A percentile compares a stretch with the other conserved stretches of the same genome.
phyloP scores from a whole-genome alignment of 2,329 filamentous ascomycete genomes.

The Didymella sp. region DNA sequence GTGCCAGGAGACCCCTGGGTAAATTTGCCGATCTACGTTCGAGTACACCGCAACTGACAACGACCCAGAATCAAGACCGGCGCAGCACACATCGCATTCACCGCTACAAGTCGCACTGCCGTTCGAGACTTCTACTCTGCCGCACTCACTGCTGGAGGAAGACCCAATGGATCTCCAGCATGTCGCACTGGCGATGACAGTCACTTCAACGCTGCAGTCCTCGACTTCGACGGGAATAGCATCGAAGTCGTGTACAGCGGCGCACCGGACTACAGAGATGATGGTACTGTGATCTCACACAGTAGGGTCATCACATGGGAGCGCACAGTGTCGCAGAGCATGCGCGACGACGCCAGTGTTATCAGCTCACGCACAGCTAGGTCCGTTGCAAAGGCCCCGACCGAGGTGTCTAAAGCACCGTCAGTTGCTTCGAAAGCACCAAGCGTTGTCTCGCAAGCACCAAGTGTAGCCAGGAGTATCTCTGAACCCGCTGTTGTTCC shows the following conservation, averaged over 20 bases:
- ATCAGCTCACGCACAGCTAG: slow-evolving; percentile 37
- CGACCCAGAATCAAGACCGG: slow-evolving; percentile 55
- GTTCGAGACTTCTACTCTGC: slow-evolving; percentile 76
- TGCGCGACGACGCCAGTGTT: slow-evolving; percentile 43
- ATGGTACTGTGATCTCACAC: slow-evolving; percentile 51
- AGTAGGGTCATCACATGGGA: slow-evolving; percentile 55
- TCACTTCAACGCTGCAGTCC: slow-evolving; percentile 69
- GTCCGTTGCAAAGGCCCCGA: slow-evolving; percentile 35
- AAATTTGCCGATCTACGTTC: slow-evolving; percentile 35
- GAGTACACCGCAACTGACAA: slow-evolving; percentile 32
- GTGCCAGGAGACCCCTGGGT: slow-evolving; percentile 67
- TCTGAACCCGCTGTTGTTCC: slow-evolving; percentile 43
- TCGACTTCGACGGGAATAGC: slow-evolving; percentile 83
- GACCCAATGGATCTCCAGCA: slow-evolving; percentile 64
- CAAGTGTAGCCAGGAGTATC: slow-evolving; percentile 40
- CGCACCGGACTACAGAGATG: slow-evolving; percentile 48
- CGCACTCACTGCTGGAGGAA: slow-evolving; percentile 70
- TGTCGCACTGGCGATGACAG: slow-evolving; percentile 60
- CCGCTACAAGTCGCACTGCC: slow-evolving; percentile 68
- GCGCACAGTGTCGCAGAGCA: slow-evolving; percentile 42
- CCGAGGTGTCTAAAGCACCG: slow-evolving; percentile 35
- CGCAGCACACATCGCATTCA: slow-evolving; percentile 70
- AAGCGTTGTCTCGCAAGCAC: slow-evolving; percentile 26
- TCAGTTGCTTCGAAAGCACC: slow-evolving; percentile 27
- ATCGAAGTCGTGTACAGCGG: slow-evolving; percentile 76